Evolutionary conservation across 257 asterid genomes (phyloP).

Genomic region (Scutellaria galericulata): DNA sequence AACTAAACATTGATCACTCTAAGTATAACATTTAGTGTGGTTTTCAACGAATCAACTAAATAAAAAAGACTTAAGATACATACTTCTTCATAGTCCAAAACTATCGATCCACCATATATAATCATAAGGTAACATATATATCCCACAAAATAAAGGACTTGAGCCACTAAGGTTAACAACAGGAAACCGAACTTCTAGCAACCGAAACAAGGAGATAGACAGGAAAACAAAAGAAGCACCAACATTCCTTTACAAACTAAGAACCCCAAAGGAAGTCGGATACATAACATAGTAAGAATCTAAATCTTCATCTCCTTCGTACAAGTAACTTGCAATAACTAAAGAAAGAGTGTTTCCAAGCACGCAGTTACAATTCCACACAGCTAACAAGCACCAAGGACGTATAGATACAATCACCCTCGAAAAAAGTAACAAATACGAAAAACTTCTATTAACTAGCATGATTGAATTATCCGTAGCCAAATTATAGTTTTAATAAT

Average conservation of each 20-base stretch:
- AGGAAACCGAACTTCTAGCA: neutral
- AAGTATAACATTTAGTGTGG: neutral
- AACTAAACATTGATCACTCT: neutral
- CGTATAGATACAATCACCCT: conserved; percentile 8
- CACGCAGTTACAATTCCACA: neutral
- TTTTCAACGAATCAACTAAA: neutral
- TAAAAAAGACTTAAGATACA: neutral
- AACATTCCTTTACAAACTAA: neutral
- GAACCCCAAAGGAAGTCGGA: neutral
- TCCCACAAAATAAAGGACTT: conserved; percentile 1
- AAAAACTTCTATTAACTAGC: neutral
- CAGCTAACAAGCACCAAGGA: neutral
- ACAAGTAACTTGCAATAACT: conserved; percentile 20
- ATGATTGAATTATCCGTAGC: neutral
- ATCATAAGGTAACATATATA: neutral
- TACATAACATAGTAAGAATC: neutral
- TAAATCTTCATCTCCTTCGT: conserved; percentile 6
- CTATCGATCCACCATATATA: neutral
- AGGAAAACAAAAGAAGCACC: neutral
- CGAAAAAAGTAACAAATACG: conserved; percentile 2
- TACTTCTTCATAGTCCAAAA: neutral
- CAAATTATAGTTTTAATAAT: conserved; percentile 1
- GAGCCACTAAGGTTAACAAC: conserved; percentile 19
- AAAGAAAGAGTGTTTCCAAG: conserved; percentile 12
- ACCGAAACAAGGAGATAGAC: conserved; percentile 10